Evolutionary conservation across 2,329 filamentous ascomycete species (phyloP).

Genomic region (Aspergillus ochraceoroseus): DNA sequence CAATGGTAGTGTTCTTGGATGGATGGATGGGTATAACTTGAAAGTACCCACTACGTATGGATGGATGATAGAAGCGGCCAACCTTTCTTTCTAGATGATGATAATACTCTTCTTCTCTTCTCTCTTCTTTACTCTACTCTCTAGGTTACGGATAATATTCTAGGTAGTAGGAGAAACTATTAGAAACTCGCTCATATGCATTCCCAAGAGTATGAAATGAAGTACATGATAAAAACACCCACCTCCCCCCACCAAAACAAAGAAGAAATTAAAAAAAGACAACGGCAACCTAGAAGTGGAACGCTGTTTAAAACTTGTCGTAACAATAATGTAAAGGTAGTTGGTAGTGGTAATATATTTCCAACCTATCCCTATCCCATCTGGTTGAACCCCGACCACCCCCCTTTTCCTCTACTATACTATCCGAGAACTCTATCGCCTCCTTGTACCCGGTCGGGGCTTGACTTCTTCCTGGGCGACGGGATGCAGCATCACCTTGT

Average conservation of each 20-base stretch:
- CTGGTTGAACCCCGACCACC: background rate
- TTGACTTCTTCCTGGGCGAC: conserved; percentile 63
- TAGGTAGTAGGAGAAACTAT: background rate
- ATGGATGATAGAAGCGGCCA: no score
- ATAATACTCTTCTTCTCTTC: conserved; percentile 1
- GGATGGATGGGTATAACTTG: no score
- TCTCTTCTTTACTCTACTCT: conserved; percentile 1
- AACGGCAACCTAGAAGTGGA: conserved; percentile 1
- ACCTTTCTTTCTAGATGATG: no score
- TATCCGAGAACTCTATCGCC: conserved; percentile 30
- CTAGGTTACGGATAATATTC: no score
- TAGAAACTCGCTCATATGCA: conserved; percentile 24
- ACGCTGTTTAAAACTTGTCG: conserved; percentile 3
- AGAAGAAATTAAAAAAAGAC: conserved; percentile 3
- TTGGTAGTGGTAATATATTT: background rate
- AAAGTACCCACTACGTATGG: no score
- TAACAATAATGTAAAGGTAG: conserved; percentile 3
- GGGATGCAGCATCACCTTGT: conserved; percentile 81
- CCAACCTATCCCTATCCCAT: no score
- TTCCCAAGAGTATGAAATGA: conserved; percentile 17
- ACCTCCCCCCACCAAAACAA: conserved; percentile 8
- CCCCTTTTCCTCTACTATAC: background rate
- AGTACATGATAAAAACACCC: conserved; percentile 11
- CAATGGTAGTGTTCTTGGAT: no score
- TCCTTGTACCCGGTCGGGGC: conserved; percentile 46